Evolutionary conservation across 495 filamentous ascomycete genomes (phyloP).

Genomic region (Hyaloscypha finlandica): DNA sequence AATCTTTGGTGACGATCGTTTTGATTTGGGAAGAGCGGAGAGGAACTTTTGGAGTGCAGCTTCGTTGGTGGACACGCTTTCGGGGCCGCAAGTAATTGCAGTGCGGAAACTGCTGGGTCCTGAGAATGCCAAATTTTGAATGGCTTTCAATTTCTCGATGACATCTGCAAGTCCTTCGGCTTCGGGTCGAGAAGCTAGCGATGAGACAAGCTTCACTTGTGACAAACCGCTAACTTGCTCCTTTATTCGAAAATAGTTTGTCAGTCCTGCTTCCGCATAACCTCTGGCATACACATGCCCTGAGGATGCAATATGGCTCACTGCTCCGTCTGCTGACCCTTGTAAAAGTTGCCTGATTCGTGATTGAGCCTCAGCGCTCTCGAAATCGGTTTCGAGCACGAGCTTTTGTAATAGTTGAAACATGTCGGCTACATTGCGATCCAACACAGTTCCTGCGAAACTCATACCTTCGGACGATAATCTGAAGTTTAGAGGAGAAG

Average conservation of each 20-base stretch:
- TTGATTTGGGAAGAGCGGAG: slow-evolving; percentile 50
- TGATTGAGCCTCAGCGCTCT: slow-evolving; percentile 72
- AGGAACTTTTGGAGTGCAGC: slow-evolving; percentile 73
- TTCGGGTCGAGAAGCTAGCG: slow-evolving; percentile 51
- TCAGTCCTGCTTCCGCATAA: slow-evolving; percentile 79
- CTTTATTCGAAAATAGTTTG: slow-evolving; percentile 63
- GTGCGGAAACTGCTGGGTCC: slow-evolving; percentile 63
- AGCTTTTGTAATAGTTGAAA: slow-evolving; percentile 80
- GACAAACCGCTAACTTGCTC: slow-evolving; percentile 86
- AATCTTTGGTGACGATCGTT: slow-evolving; percentile 40
- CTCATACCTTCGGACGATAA: slow-evolving; percentile 77
- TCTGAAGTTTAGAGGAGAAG: slow-evolving; percentile 70
- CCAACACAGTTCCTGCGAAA: slow-evolving; percentile 81
- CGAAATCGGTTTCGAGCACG: slow-evolving; percentile 85
- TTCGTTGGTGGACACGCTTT: slow-evolving; percentile 70
- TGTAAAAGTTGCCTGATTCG: slow-evolving; percentile 86
- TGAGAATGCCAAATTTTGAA: slow-evolving; percentile 73
- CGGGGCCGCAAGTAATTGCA: slow-evolving; percentile 82
- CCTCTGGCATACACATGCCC: slow-evolving; percentile 84
- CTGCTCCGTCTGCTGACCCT: slow-evolving; percentile 81
- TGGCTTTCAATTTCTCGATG: slow-evolving; percentile 82
- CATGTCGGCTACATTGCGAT: slow-evolving; percentile 88
- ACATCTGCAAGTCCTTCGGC: slow-evolving; percentile 70
- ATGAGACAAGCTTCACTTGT: slow-evolving; percentile 84
- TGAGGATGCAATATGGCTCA: slow-evolving; percentile 84